phyloP scores from a whole-genome alignment of 148 eudicot genomes.

The Pharnaceum exiguum region DNA sequence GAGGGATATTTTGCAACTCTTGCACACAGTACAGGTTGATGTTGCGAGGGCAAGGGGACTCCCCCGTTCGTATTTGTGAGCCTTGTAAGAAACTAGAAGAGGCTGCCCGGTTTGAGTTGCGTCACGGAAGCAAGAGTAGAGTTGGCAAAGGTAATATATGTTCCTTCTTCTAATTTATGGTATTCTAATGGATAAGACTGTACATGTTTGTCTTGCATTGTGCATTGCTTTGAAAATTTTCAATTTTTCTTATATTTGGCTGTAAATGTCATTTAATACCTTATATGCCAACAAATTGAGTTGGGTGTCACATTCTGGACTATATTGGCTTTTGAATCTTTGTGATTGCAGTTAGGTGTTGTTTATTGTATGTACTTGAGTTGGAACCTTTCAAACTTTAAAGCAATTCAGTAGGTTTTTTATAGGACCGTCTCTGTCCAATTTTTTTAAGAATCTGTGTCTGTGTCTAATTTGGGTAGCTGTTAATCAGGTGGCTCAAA shows the following conservation, averaged over 20 bases:
- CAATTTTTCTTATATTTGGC: too few species aligned
- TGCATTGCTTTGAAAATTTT: slow-evolving; percentile 3
- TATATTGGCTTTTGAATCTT: too few species aligned
- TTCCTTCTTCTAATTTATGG: neutral
- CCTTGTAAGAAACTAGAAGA: slow-evolving; percentile 94
- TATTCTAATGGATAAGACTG: neutral
- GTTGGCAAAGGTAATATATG: slow-evolving; percentile 55
- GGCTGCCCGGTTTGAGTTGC: slow-evolving; percentile 80
- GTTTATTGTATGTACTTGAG: too few species aligned
- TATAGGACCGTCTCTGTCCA: neutral
- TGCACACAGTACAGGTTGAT: slow-evolving; percentile 80
- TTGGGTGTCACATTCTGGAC: too few species aligned
- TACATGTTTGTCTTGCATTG: neutral
- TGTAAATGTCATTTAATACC: too few species aligned
- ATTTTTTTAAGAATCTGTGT: neutral
- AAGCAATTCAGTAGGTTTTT: too few species aligned
- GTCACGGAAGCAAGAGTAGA: slow-evolving; percentile 72
- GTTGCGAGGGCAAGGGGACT: slow-evolving; percentile 96
- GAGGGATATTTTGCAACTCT: slow-evolving; percentile 74
- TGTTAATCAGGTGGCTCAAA: slow-evolving; percentile 57
- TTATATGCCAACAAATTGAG: too few species aligned
- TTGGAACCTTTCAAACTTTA: too few species aligned
- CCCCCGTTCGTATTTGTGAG: slow-evolving; percentile 91
- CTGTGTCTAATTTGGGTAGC: slow-evolving; percentile 19
- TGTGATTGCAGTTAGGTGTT: too few species aligned